Evolutionary conservation across 2,329 filamentous ascomycete genomes (phyloP).

Genomic region (Rutstroemia sp.): DNA sequence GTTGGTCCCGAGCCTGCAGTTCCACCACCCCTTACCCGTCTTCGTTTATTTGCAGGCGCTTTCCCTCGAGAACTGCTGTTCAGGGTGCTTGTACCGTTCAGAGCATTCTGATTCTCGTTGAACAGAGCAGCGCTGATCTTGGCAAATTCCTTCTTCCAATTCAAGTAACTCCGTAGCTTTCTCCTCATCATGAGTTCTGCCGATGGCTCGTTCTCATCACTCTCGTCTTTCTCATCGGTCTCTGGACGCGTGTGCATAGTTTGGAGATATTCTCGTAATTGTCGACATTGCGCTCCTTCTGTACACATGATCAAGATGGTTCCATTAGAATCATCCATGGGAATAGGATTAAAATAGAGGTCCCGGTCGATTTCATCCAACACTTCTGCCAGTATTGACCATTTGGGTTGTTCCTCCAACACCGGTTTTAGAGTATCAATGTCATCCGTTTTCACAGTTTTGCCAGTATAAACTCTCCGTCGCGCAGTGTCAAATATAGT

Average conservation of each 20-base stretch:
- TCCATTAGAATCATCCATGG: slow-evolving; percentile 80
- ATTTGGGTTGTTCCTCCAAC: slow-evolving; percentile 92
- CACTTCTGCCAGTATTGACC: slow-evolving; percentile 81
- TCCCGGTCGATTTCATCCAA: slow-evolving; percentile 90
- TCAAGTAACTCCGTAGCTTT: slow-evolving; percentile 76
- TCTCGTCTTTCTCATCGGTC: slow-evolving; percentile 33
- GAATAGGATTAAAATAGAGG: slow-evolving; percentile 70
- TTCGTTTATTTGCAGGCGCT: slow-evolving; percentile 75
- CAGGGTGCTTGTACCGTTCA: slow-evolving; percentile 58
- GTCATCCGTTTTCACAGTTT: slow-evolving; percentile 32
- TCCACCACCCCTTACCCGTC: slow-evolving; percentile 75
- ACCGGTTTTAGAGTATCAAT: slow-evolving; percentile 58
- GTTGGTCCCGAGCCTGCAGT: slow-evolving; percentile 47
- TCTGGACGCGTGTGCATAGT: slow-evolving; percentile 70
- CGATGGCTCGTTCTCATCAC: slow-evolving; percentile 55
- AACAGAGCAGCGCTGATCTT: slow-evolving; percentile 76
- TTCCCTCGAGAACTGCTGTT: slow-evolving; percentile 43
- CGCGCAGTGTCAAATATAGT: slow-evolving; percentile 90
- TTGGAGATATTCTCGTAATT: slow-evolving; percentile 85
- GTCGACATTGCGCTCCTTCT: slow-evolving; percentile 76
- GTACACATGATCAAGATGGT: slow-evolving; percentile 94
- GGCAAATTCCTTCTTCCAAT: slow-evolving; percentile 85
- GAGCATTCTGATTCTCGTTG: slow-evolving; percentile 68
- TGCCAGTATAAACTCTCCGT: slow-evolving; percentile 74
- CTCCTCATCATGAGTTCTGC: slow-evolving; percentile 85